Evolutionary conservation across 1,139 yeast genomes (phyloP).

Genomic region (Ashbya aceris): DNA sequence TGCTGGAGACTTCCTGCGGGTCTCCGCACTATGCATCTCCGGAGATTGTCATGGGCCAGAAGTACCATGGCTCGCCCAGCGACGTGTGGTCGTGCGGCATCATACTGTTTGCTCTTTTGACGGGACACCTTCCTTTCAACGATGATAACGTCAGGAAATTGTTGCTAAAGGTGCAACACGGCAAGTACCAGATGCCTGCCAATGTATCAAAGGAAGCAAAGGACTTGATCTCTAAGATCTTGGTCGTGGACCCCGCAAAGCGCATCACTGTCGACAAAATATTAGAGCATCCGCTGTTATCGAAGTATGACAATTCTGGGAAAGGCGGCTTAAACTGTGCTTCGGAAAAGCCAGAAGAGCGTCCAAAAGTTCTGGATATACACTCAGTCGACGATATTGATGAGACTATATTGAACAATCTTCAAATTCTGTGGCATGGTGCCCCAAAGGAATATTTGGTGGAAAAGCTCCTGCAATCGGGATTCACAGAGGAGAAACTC

Average conservation of each 20-base stretch:
- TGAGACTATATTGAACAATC: slow-evolving; percentile 69
- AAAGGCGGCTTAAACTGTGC: slow-evolving; percentile 22
- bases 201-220: slow-evolving; percentile 72
- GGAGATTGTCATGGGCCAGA: slow-evolving; percentile 69
- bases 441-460: slow-evolving; percentile 56
- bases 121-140: slow-evolving; percentile 76
- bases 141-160: slow-evolving; percentile 68
- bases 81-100: slow-evolving; percentile 88
- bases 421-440: slow-evolving; percentile 88
- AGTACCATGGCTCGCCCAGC: slow-evolving; percentile 74
- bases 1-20: slow-evolving; percentile 74
- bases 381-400: slow-evolving; percentile 55
- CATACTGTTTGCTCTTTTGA: slow-evolving; percentile 62
- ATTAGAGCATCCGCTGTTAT: slow-evolving; percentile 66
- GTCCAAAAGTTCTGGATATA: slow-evolving; percentile 26
- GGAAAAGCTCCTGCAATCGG: slow-evolving; percentile 47
- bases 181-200: slow-evolving; percentile 64
- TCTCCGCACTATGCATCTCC: slow-evolving; percentile 87
- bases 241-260: slow-evolving; percentile 67
- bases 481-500: slow-evolving; percentile 74
- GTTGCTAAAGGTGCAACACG: slow-evolving; percentile 65
- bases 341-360: no score
- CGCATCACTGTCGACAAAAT: slow-evolving; percentile 72
- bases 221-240: slow-evolving; percentile 75
- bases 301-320: slow-evolving; percentile 43